Evolutionary conservation across 106 monocot genomes (phyloP), one percentile per base, ranked within the genome.

Genomic region (Platanthera zijinensis): DNA sequence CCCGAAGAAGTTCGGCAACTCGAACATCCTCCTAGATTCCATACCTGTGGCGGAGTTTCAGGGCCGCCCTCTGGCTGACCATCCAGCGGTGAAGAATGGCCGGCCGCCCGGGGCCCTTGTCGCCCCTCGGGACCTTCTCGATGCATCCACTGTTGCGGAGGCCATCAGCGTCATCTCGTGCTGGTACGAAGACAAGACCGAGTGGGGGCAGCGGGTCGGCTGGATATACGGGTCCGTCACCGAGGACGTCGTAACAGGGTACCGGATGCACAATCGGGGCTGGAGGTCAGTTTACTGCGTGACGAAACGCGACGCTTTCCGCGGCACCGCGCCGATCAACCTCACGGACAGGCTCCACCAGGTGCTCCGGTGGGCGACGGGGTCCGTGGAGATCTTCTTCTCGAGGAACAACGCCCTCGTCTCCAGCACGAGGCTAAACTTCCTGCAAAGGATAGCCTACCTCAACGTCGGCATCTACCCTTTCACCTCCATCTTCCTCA

Each of bases 141-240:
- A 91, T 76, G 91, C 95, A 8, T 82, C 91, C 50, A 87, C 85
- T 3, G 89, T 95, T 12, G 91, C 89, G 8, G 95, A 95, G 78
- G 95, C 95, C 21, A 87, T 95, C 79, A 85, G 85, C 25, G 95
- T 95, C 7, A 85, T 95, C 74, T 91, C 91, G 1, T 91, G 95
- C 84, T 91, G 95, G 95, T 95, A 95, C 74, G 95, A 95, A 73
- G 95, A 95, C 80, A 95, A 95, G 79, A 95, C 95, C 0, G 95
- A 95, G 30, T 95, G 95, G 95, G 91, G 95, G 7, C 50, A 64
- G 6, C 85, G 91, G 3, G 91, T 95, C 18, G 95, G 95, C 19
- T 95, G 95, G 95, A 95, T 95, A 64, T 95, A 95, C 48, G 95
- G 89, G 15, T 95, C 95, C 0, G 91, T 95, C n/a, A 95, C 95